Conservation (phyloP, 495 filamentous ascomycete species). For the Copromyces sp. region DNA sequence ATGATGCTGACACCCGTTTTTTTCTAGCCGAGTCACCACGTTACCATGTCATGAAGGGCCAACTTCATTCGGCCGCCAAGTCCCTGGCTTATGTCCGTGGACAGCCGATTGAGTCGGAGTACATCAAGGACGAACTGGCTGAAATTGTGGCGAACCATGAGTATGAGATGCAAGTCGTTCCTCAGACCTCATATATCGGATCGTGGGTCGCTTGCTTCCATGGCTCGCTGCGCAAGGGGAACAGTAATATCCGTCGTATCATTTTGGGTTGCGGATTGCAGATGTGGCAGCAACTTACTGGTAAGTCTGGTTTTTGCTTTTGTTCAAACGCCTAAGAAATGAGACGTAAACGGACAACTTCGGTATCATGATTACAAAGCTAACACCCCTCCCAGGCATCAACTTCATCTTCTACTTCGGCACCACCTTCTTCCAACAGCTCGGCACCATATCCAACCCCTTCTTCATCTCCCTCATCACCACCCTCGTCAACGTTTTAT, state of each 20-base stretch:
- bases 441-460: constrained; percentile 58
- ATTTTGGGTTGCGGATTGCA: constrained; percentile 61
- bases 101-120: constrained; percentile 52
- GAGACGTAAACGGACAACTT: background rate
- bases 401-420: constrained; percentile 92
- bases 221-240: constrained; percentile 43
- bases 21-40: constrained; percentile 64
- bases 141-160: constrained; percentile 80
- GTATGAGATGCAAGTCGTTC: constrained; percentile 58
- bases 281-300: constrained; percentile 57
- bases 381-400: constrained; percentile 42
- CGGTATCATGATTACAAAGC: constrained; percentile 6
- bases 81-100: constrained; percentile 56
- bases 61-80: constrained; percentile 50
- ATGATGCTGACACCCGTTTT: background rate
- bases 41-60: constrained; percentile 65
- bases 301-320: background rate
- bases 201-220: constrained; percentile 57
- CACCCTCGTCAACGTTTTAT: constrained; percentile 74
- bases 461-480: constrained; percentile 74
- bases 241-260: constrained; percentile 56
- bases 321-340: background rate
- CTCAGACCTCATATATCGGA: constrained; percentile 51
- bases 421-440: constrained; percentile 66
- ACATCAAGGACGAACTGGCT: constrained; percentile 57